A percentile compares a stretch with the other conserved stretches of the same genome.
phyloP scores from a whole-genome alignment of 768 basidiomycete genomes.

The Tulasnella sp. region DNA sequence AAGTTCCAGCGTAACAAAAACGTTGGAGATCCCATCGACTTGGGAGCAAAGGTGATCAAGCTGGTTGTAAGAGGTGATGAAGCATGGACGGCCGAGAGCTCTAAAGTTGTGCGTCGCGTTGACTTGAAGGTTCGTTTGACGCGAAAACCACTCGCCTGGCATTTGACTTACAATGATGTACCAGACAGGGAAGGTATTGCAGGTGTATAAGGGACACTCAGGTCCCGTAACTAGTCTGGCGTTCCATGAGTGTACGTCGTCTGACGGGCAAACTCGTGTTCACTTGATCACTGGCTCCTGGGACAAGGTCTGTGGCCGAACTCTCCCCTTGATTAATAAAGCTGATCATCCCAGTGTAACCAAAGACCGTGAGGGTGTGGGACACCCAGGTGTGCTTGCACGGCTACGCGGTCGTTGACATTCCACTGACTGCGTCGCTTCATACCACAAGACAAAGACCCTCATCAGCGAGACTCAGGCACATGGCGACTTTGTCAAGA shows the following conservation, averaged over 20 bases:
- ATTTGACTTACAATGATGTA: background rate
- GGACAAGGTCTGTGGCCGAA: slow-evolving; percentile 52
- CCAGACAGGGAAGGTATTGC: slow-evolving; percentile 69
- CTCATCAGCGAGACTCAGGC: slow-evolving; percentile 58
- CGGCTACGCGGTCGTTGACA: no score
- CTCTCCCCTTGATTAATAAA: background rate
- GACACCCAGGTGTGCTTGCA: slow-evolving; percentile 45
- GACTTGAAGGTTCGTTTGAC: slow-evolving; percentile 53
- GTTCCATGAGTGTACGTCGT: slow-evolving; percentile 38
- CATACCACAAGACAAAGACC: slow-evolving; percentile 56
- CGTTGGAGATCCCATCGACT: slow-evolving; percentile 66
- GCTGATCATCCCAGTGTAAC: background rate
- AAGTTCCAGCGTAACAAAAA: slow-evolving; percentile 61
- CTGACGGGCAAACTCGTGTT: slow-evolving; percentile 31
- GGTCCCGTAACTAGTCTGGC: slow-evolving; percentile 81
- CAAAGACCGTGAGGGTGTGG: slow-evolving; percentile 80
- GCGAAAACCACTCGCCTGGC: slow-evolving; percentile 1
- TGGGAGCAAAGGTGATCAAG: slow-evolving; percentile 61
- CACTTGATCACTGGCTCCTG: slow-evolving; percentile 83
- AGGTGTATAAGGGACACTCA: slow-evolving; percentile 68
- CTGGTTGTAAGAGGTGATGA: slow-evolving; percentile 49
- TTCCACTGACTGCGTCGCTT: background rate
- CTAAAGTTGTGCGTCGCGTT: slow-evolving; percentile 56
- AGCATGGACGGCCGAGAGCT: slow-evolving; percentile 85
- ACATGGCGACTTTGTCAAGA: slow-evolving; percentile 87